These are phyloP conservation scores for Maudiozyma bulderi DNA, from an alignment of 805 yeast species.

Conservation along the genomic window DNA sequence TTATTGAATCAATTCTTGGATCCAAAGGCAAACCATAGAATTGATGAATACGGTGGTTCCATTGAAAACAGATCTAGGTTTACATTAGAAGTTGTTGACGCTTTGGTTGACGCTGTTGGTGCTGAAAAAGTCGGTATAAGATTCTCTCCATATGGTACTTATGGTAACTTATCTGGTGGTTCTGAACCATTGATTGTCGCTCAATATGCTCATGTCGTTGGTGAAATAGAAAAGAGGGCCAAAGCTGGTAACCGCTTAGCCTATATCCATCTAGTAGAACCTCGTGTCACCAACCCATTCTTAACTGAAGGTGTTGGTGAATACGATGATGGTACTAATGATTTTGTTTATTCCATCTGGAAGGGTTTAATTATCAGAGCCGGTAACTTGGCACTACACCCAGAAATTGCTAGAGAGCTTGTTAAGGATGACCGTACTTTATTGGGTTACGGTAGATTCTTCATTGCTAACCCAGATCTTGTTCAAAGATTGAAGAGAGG, in stretches of 20 bases:
- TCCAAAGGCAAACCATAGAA: slow-evolving; percentile 35
- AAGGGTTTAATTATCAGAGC: slow-evolving; percentile 36
- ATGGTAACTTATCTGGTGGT: slow-evolving; percentile 32
- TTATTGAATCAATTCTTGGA: slow-evolving; percentile 47
- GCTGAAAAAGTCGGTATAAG: slow-evolving; percentile 39
- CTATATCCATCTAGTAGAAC: slow-evolving; percentile 38
- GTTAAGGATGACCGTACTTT: slow-evolving; percentile 36
- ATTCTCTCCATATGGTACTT: slow-evolving; percentile 36
- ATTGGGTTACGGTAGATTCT: slow-evolving; percentile 37
- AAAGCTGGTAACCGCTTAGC: slow-evolving; percentile 31
- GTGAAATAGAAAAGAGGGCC: slow-evolving; percentile 33
- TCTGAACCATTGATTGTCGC: slow-evolving; percentile 26
- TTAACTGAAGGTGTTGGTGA: slow-evolving; percentile 19
- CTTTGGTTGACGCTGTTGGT: slow-evolving; percentile 42
- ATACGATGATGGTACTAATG: slow-evolving; percentile 26
- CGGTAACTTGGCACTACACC: slow-evolving; percentile 28
- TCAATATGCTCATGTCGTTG: slow-evolving; percentile 31
- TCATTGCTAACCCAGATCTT: slow-evolving; percentile 48
- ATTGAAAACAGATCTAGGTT: slow-evolving; percentile 42
- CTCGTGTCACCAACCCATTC: slow-evolving; percentile 30
- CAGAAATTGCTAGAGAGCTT: slow-evolving; percentile 23
- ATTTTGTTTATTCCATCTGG: slow-evolving; percentile 35
- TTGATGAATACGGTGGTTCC: slow-evolving; percentile 47
- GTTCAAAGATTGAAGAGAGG: slow-evolving; percentile 34
- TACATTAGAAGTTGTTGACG: slow-evolving; percentile 40